Conservation (phyloP, 2,329 filamentous ascomycete genomes). For the Diplodia seriata region DNA sequence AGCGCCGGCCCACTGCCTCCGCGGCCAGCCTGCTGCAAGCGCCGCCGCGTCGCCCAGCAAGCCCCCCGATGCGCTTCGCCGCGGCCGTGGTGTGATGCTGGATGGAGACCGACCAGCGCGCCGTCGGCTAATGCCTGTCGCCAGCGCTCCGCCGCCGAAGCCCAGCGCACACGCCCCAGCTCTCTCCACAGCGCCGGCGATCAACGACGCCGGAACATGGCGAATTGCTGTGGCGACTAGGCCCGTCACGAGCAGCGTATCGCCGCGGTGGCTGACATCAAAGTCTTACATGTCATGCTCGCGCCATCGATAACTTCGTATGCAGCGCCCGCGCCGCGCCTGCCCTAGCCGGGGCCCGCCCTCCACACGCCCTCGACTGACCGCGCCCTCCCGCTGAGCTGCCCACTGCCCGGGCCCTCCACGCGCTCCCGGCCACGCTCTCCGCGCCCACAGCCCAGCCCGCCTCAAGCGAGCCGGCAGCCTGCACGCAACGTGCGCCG, state of each 20-base stretch:
- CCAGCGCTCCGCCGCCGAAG: slow-evolving; percentile 4
- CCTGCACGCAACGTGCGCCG: slow-evolving; percentile 23
- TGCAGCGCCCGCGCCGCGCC: slow-evolving; percentile 7
- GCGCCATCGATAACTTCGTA: slow-evolving; percentile 27
- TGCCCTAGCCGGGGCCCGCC: not conserved
- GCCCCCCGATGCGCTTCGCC: not conserved
- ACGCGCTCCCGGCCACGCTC: not conserved
- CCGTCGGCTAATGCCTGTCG: slow-evolving; percentile 26
- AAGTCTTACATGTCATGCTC: slow-evolving; percentile 30
- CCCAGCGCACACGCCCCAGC: slow-evolving; percentile 18
- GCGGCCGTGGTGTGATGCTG: slow-evolving; percentile 29
- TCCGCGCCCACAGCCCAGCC: slow-evolving; percentile 14
- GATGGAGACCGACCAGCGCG: slow-evolving; percentile 9
- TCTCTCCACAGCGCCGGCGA: slow-evolving; percentile 21
- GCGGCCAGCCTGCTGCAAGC: slow-evolving; percentile 2
- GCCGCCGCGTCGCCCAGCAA: not conserved
- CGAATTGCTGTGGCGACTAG: slow-evolving; percentile 28
- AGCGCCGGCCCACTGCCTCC: slow-evolving; percentile 23
- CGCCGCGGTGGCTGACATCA: slow-evolving; percentile 28
- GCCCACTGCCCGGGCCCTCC: slow-evolving; percentile 5
- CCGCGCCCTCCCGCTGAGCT: not conserved
- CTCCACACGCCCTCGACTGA: slow-evolving; percentile 2
- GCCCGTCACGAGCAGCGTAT: slow-evolving; percentile 30
- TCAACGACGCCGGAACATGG: slow-evolving; percentile 29
- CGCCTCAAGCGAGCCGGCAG: slow-evolving; percentile 24